These are phyloP conservation scores for Fagopyrum tataricum DNA, from an alignment of 148 eudicot genomes.

Conservation along the genomic window DNA sequence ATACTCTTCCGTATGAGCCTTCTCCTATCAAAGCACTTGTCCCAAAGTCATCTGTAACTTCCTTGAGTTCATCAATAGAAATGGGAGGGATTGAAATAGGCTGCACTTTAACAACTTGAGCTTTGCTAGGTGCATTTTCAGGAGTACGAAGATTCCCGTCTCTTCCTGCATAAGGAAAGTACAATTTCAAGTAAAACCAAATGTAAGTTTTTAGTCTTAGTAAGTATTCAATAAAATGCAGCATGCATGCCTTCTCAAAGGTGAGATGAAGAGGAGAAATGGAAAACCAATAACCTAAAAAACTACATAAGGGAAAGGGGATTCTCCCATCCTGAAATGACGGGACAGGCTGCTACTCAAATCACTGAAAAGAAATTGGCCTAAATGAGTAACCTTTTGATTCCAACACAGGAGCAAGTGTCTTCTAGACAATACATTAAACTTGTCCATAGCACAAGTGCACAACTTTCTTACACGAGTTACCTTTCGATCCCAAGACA, in stretches of 20 bases:
- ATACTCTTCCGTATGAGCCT: constrained; percentile 89
- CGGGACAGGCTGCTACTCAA: background rate
- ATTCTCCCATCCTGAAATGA: no score
- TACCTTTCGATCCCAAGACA: background rate
- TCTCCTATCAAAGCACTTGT: constrained; percentile 75
- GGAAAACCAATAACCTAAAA: background rate
- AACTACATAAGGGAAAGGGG: no score
- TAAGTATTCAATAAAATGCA: background rate
- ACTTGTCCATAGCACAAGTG: background rate
- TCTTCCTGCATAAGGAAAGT: constrained; percentile 22
- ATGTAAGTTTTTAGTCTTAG: background rate
- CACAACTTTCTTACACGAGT: background rate
- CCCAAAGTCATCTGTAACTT: constrained; percentile 71
- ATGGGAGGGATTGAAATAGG: constrained; percentile 57
- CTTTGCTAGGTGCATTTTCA: constrained; percentile 38
- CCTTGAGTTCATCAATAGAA: constrained; percentile 66
- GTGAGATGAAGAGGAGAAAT: background rate
- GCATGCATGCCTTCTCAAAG: background rate
- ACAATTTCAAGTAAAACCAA: background rate
- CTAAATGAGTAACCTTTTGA: no score
- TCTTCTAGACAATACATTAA: background rate
- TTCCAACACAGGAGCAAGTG: background rate
- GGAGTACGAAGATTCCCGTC: constrained; percentile 25
- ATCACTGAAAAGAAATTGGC: no score
- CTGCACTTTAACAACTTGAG: constrained; percentile 39